These are phyloP conservation scores for Microbotryum intermedium DNA, from an alignment of 1,284 basidiomycete species.

Conservation along the genomic window DNA sequence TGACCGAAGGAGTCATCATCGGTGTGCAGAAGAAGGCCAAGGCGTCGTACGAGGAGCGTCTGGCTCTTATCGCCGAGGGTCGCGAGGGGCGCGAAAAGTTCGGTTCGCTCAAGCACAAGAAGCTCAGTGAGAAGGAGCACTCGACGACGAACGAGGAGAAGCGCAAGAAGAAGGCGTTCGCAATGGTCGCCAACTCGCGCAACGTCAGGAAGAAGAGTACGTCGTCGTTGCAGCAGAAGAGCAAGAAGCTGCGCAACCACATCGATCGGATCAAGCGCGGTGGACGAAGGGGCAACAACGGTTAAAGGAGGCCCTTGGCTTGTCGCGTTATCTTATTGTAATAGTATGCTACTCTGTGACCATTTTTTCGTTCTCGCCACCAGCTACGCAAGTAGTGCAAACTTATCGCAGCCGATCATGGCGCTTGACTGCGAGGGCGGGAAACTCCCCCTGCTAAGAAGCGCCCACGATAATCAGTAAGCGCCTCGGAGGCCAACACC, in stretches of 20 bases:
- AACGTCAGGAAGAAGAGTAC: conserved; percentile 13
- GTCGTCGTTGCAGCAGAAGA: conserved; percentile 25
- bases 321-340: background rate
- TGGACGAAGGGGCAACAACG: conserved; percentile 13
- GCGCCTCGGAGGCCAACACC: too few relatives aligned
- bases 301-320: background rate
- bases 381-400: background rate
- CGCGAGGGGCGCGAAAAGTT: conserved; percentile 94
- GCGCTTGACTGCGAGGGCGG: background rate
- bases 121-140: conserved; percentile 31
- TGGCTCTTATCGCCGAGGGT: conserved; percentile 84
- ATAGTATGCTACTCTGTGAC: too few relatives aligned
- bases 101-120: conserved; percentile 51
- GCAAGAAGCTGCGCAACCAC: conserved; percentile 21
- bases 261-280: conserved; percentile 17
- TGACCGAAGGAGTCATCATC: conserved; percentile 85
- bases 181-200: conserved; percentile 22
- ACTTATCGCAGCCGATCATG: background rate
- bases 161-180: conserved; percentile 54
- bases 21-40: conserved; percentile 92
- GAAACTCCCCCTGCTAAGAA: too few relatives aligned
- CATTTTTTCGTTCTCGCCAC: background rate
- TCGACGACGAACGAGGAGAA: conserved; percentile 61
- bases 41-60: conserved; percentile 86
- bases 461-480: background rate